Conservation (phyloP, 305 asterid genomes). For the Solanum hybrid region DNA sequence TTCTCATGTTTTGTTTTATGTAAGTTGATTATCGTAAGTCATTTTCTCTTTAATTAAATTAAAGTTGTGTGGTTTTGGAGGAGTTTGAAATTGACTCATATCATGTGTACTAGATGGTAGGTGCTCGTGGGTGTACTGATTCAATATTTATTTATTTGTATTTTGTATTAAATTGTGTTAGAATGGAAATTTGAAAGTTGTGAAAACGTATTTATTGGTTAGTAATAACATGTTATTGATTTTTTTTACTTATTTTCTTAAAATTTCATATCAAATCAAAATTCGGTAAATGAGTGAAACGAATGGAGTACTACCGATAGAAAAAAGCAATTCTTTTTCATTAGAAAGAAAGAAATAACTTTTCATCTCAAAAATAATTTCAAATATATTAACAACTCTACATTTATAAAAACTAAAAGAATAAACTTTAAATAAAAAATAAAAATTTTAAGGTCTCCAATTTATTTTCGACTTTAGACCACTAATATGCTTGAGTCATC, state of each 20-base stretch:
- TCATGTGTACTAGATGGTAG: too few relatives aligned
- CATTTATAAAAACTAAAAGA: background rate
- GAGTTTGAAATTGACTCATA: background rate
- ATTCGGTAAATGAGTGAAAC: too few relatives aligned
- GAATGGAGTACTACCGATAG: too few relatives aligned
- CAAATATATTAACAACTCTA: background rate
- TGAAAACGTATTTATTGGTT: background rate
- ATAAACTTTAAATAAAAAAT: background rate
- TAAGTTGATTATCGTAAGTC: background rate
- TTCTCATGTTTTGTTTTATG: background rate
- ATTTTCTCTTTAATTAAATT: background rate
- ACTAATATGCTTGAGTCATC: too few relatives aligned
- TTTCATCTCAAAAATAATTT: background rate
- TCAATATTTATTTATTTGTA: too few relatives aligned
- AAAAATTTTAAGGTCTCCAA: background rate
- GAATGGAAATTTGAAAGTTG: background rate
- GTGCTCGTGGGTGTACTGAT: fast-evolving
- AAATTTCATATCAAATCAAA: too few relatives aligned
- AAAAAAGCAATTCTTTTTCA: background rate
- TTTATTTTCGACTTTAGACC: background rate
- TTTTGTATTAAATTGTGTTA: too few relatives aligned
- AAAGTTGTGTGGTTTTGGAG: background rate
- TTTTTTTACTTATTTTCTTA: background rate
- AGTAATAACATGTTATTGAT: too few relatives aligned
- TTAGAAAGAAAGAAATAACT: too few relatives aligned